A percentile compares a stretch with the other conserved stretches of the same genome.
These are phyloP conservation scores for Oligophagozyma castellii DNA, from an alignment of 1,139 yeast species.

Conservation along the genomic window DNA sequence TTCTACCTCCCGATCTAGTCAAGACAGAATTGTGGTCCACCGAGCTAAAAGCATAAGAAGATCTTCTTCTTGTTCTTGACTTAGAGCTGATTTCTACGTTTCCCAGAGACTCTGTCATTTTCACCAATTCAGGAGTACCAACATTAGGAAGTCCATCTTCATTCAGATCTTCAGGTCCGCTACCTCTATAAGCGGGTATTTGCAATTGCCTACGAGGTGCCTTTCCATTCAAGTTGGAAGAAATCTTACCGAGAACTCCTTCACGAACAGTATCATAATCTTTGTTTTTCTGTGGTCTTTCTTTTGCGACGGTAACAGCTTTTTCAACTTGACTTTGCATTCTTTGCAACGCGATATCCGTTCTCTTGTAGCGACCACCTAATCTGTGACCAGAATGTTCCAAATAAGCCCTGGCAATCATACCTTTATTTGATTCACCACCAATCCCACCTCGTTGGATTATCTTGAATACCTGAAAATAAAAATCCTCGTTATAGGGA, in stretches of 20 bases:
- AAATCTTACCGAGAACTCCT: constrained; percentile 84
- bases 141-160: constrained; percentile 1
- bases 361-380: constrained; percentile 78
- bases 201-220: constrained; percentile 83
- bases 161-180: constrained; percentile 5
- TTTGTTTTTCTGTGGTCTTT: constrained; percentile 54
- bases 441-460: constrained; percentile 44
- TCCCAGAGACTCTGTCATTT: constrained; percentile 27
- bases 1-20: constrained; percentile 28
- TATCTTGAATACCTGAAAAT: constrained; percentile 85
- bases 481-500: constrained; percentile 93
- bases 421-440: constrained; percentile 32
- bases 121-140: constrained; percentile 83
- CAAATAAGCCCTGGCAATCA: constrained; percentile 88
- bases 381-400: constrained; percentile 87
- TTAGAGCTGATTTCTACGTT: constrained; percentile 20
- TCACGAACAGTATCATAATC: constrained; percentile 43
- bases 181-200: constrained; percentile 35
- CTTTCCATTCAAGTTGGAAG: constrained; percentile 59
- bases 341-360: constrained; percentile 90
- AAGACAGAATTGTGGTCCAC: constrained; percentile 22
- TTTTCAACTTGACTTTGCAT: constrained; percentile 98
- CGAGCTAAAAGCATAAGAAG: constrained; percentile 24
- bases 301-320: constrained; percentile 91
- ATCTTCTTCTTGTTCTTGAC: constrained; percentile 24